phyloP scores from a whole-genome alignment of 768 basidiomycete genomes.

The Albatrellus ellisii region DNA sequence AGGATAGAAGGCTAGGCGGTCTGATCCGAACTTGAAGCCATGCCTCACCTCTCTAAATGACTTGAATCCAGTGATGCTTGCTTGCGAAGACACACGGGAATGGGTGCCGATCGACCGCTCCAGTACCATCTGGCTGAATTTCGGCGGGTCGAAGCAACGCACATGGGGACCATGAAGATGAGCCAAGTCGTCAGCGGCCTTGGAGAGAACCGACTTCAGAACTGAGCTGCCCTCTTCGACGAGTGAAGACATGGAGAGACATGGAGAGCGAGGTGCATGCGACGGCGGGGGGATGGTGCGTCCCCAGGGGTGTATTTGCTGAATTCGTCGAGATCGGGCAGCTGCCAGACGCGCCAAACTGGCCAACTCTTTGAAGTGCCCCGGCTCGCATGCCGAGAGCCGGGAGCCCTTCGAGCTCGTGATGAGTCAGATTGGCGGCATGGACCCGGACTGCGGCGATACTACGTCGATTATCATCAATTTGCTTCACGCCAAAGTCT shows the following conservation, averaged over 20 bases:
- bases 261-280: conserved; percentile 34
- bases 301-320: conserved; percentile 23
- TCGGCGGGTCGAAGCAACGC: conserved; percentile 27
- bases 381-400: no score
- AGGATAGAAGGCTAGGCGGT: conserved; percentile 55
- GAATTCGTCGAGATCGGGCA: conserved; percentile 40
- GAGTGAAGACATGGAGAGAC: conserved; percentile 27
- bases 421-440: no score
- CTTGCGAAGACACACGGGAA: conserved; percentile 29
- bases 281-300: conserved; percentile 53
- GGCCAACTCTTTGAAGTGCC: no score
- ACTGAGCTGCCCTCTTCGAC: conserved; percentile 19
- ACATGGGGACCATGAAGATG: conserved; percentile 21
- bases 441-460: no score
- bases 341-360: no score
- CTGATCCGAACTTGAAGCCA: conserved; percentile 58
- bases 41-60: conserved; percentile 70
- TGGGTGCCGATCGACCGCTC: conserved; percentile 16
- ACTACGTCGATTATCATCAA: no score
- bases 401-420: no score
- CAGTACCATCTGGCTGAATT: conserved; percentile 16
- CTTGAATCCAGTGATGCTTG: conserved; percentile 63
- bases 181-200: conserved; percentile 20
- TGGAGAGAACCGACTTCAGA: conserved; percentile 17
- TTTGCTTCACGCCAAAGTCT: no score